Base-by-base conservation (phyloP, 148 eudicot genomes). In the Rheum nobile region DNA sequence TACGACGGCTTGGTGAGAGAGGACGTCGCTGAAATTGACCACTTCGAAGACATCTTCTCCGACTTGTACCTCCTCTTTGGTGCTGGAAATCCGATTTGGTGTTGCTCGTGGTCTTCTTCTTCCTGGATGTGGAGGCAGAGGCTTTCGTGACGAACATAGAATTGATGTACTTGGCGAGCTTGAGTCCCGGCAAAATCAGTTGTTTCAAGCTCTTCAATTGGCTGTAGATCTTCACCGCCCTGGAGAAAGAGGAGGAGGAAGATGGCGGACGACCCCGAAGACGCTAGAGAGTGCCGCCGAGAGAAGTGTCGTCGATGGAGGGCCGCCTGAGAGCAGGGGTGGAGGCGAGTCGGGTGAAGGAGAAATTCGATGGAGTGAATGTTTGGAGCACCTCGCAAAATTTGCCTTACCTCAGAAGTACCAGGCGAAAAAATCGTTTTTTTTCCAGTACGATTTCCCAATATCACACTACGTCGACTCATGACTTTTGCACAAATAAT, bases 111-210 rank as follows among this genome's bases (percentile, higher is more conserved):
- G 35, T 70, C 11, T 80, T 82, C 38, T 77, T 77, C 65, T 79
- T 82, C 77, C 78, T 78, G 0, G 71, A 8, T 12, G 67, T 24
- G 67, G 67, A 21, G 11, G 26, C 10, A 1, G 26, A 1, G 9
- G n/a, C 67, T 29, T 46, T 80, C 78, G 79, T 80, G 19, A 61
- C 63, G 74, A 88, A 88, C 2, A 93, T 76, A 0, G 90, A 84
- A 67, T 82, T 83, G 11, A 93, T 80, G 42, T 90, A 88, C 72
- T 78, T 90, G 11, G 91, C 71, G n/a, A 93, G 79, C 59, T 82
- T 75, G 0, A 82, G 86, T 0, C 98, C 96, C 0, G 98, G 98
- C 0, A 96, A 93, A 50, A 93, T 83, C 37, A 96, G 98, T 75
- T 88, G 90, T 74, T 88, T 90, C 52, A 87, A 50, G 26, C 84